These are phyloP conservation scores for Penicillium verhagenii DNA, from an alignment of 495 filamentous ascomycete genomes.

Conservation along the genomic window DNA sequence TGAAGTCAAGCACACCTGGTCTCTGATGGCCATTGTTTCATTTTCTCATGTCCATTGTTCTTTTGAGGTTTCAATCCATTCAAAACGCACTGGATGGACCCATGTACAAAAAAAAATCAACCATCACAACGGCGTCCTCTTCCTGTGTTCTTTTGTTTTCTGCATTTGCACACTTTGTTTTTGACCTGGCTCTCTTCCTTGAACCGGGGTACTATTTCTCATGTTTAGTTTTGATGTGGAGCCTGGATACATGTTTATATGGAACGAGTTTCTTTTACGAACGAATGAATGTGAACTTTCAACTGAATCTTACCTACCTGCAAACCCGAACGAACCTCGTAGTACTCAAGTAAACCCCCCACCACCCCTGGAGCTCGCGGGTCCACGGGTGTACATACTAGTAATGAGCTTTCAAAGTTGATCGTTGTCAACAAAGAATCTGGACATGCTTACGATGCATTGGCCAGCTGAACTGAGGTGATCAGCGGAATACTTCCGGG, in stretches of 20 bases:
- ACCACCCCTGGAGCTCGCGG: too few relatives aligned
- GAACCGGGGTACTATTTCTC: not conserved
- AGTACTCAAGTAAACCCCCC: too few relatives aligned
- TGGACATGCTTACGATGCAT: too few relatives aligned
- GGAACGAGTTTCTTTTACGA: slow-evolving; percentile 15
- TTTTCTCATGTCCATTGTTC: not conserved
- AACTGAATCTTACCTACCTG: not conserved
- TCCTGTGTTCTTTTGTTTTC: slow-evolving; percentile 3
- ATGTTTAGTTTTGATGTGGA: not conserved
- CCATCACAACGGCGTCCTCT: slow-evolving; percentile 11
- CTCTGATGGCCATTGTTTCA: not conserved
- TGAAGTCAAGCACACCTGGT: not conserved
- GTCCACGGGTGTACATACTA: too few relatives aligned
- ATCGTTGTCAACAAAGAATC: too few relatives aligned
- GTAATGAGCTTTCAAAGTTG: too few relatives aligned
- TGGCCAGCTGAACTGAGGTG: too few relatives aligned
- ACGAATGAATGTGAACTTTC: slow-evolving; percentile 15
- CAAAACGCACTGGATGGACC: too few relatives aligned
- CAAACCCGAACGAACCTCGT: too few relatives aligned
- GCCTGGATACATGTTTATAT: slow-evolving; percentile 4
- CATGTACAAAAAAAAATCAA: slow-evolving; percentile 27
- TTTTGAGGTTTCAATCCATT: not conserved
- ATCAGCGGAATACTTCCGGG: too few relatives aligned
- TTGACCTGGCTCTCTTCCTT: not conserved
- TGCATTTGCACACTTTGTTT: not conserved